These are phyloP conservation scores for Brassica balearica DNA, from an alignment of 441 rosid species.

Conservation along the genomic window DNA sequence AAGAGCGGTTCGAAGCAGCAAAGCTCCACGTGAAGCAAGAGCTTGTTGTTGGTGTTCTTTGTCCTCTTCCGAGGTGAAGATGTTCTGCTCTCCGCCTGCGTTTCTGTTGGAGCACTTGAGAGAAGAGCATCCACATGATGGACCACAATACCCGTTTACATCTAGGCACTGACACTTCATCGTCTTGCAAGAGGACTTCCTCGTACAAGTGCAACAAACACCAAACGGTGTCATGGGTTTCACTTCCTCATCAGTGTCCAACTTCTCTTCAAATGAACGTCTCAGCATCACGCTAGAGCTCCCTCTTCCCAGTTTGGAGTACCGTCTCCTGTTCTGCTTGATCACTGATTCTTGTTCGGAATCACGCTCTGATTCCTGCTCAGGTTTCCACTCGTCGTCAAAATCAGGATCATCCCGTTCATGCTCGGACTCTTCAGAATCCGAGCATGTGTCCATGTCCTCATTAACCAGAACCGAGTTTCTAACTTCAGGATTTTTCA, in stretches of 20 bases:
- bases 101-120: neutral
- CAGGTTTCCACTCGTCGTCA: neutral
- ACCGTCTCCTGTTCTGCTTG: neutral
- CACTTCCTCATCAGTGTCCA: neutral
- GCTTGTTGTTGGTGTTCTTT: neutral
- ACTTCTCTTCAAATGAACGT: neutral
- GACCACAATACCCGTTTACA: neutral
- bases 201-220: neutral
- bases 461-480: neutral
- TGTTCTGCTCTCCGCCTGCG: neutral
- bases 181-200: neutral
- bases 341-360: neutral
- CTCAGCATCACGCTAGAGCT: neutral
- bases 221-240: neutral
- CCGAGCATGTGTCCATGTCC: neutral
- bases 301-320: neutral
- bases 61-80: neutral
- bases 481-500: neutral
- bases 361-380: slow-evolving; percentile 3
- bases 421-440: neutral
- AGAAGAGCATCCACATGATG: neutral
- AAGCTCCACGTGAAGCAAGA: neutral
- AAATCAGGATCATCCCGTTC: neutral
- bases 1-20: neutral
- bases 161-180: neutral